Conservation (phyloP, 306 rosid genomes). For the Hippophae gyantsensis region DNA sequence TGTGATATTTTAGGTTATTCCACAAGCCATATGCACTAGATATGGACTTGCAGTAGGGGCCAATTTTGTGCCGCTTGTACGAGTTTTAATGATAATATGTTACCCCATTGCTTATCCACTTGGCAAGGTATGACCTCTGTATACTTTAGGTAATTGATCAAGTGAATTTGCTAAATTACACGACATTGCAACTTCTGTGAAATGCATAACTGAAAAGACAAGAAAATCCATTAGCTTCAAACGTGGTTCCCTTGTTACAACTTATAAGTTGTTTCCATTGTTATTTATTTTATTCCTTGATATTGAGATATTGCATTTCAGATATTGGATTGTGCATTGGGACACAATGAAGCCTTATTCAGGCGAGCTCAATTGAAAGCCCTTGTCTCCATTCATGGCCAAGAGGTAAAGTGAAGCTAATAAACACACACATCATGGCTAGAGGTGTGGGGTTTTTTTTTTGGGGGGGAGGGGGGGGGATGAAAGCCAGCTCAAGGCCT, state of each 20-base stretch:
- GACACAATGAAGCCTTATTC: constrained; percentile 85
- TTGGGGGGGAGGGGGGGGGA: too few relatives aligned
- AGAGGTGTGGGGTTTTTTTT: too few relatives aligned
- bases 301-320: constrained; percentile 28
- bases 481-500: too few relatives aligned
- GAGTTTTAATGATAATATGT: constrained; percentile 73
- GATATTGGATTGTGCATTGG: constrained; percentile 71
- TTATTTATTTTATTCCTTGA: constrained; percentile 4
- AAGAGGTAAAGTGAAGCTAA: constrained; percentile 49
- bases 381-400: constrained; percentile 83
- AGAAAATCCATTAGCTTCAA: not conserved
- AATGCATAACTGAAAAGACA: not conserved
- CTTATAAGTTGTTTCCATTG: not conserved
- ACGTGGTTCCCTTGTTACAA: not conserved
- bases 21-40: constrained; percentile 90
- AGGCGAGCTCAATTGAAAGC: constrained; percentile 92
- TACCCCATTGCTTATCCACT: constrained; percentile 88
- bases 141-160: not conserved
- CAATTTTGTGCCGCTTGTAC: constrained; percentile 68
- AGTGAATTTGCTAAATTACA: not conserved
- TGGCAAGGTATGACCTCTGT: constrained; percentile 59
- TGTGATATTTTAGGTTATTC: constrained; percentile 62
- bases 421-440: too few relatives aligned
- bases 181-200: too few relatives aligned
- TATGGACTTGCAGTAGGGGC: constrained; percentile 96